Base-by-base conservation (phyloP, 306 rosid genomes). In the Abrus pulchellus region DNA sequence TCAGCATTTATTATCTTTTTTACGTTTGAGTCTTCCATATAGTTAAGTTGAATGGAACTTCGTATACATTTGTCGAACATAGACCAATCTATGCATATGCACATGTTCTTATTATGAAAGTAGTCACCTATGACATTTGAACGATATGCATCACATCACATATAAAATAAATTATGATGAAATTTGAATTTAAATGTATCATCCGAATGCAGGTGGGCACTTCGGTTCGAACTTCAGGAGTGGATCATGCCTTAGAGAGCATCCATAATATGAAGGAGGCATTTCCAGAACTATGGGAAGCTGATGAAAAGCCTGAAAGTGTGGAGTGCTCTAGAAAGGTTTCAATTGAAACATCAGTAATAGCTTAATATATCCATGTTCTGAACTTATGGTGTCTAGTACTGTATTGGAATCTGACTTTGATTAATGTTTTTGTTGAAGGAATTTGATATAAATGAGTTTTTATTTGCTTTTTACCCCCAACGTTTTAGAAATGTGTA, bases 231-330 rank as follows among this genome's bases (percentile, higher is more conserved):
- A 59, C 54, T 5, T 56, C 60, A 6, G 92, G 91, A 7, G 92
- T 85, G 76, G 98, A 91, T 86, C 78, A 89, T 84, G 98, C 94
- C 38, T 85, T 92, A 14, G 97, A 92, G 88, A 94, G 95, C 82
- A 92, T 94, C 76, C 98, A 94, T 83, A 94, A 92, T 61, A 88
- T 91, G 48, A 87, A 67, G 79, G 97, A 91, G 50, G 98, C 97
- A 66, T 76, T 92, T 83, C 97, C 98, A 5, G 97, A 94, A 83
- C 90, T 94, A 30, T 94, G 98, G 98, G 91, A 89, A 74, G 80
- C 59, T 40, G 70, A 77, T 41, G 94, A 77, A 48, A 85, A 86
- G 87, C 47, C 81, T 45, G 85, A 85, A 48, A 80, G 36, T 41
- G 76, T 86, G n/a, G 2, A 6, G 44, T 87, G 81, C 69, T 62